Base-by-base conservation (phyloP, 345 rosid species). In the Euphorbia tirucalli region DNA sequence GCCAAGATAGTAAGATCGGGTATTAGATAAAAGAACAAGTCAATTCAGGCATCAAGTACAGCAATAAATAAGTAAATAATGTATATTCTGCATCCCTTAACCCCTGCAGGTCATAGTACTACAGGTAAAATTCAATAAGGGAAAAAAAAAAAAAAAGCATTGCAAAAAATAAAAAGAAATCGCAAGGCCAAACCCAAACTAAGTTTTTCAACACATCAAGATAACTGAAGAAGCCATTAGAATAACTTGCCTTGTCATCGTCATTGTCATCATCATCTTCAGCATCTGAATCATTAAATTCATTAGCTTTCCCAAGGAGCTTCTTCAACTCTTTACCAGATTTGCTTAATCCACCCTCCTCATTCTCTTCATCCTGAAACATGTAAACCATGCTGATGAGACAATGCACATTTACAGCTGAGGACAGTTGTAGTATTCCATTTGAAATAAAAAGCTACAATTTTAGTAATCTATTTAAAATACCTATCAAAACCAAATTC, bases 301-400 rank as follows among this genome's bases (percentile, higher is more conserved):
- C 96, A 83, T 74, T 80, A 73, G 94, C 71, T 80, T 77, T 83
- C 37, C 96, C 96, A 11, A 95, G 92, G 70, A 95, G 81, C 80
- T 92, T 90, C 90, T 95, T 88, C 78, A 95, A 78, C 82, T 95
- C 99, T 79, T 90, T 92, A 32, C 99, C 99, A 74, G 99, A 92
- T 74, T 86, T 86, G 80, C 99, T 95, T 78, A 95, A 76, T 39
- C 93, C 91, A 68, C 96, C 96, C 58, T 85, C 98, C 76, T 89
- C 96, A 69, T 92, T 96, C 77, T 85, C 81, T 69, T 95, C 99
- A 56, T 92, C 99, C 94, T 91, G 83, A 61, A 76, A 69, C 25
- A 35, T 59, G 52, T 11, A 49, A 32, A 31, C n/a, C 52, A 25
- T 55, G 57, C 30, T 27, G 31, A 21, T 55, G 41, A 11, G 11